Evolutionary conservation across 2,329 filamentous ascomycete species (phyloP), one percentile per base, ranked within the genome.

Genomic region (Cladophialophora bantiana): DNA sequence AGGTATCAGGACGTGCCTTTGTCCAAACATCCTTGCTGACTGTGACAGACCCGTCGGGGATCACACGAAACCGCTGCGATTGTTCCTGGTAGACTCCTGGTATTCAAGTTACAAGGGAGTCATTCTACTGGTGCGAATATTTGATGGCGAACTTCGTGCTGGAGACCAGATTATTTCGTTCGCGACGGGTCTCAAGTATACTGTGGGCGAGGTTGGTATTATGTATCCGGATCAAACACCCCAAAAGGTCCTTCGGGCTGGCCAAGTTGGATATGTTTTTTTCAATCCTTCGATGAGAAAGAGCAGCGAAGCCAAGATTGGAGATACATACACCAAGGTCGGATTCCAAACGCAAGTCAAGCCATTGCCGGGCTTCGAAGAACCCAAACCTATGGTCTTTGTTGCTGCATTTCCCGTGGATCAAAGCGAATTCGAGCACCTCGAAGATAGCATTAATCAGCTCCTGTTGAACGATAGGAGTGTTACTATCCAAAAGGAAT

Each of bases 221-320:
- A 95, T 97, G 86, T 93, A 98, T 75, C 95, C 95, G 0, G 85
- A 92, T 52, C 92, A 94, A 74, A 94, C 91, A 0, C 88, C 94
- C 0, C 93, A 97, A 78, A 88, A 85, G 1, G 83, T 88, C 7
- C 83, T 99, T 60, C 89, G 93, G 3, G 94, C 95, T 0, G 95
- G 95, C 0, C 95, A 99, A 79, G 93, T 99, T 2, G 95, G 95
- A 59, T 99, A 99, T 76, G 89, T 99, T 50, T 93, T 90, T 80
- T 98, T 99, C 83, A 99, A 97, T 75, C 95, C 95, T 0, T 95
- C 94, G 63, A 99, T 99, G 95, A 98, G 98, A 83, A 89, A 87
- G 72, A 96, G 94, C 65, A 90, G 96, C 77, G 95, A 99, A 76
- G 94, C 95, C 58, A 96, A 97, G 79, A 90, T 98, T 34, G 95